Percentiles rank a stretch among this genome's conserved stretches.
Conservation (phyloP, 805 yeast genomes). For the Metschnikowia aberdeeniae region DNA sequence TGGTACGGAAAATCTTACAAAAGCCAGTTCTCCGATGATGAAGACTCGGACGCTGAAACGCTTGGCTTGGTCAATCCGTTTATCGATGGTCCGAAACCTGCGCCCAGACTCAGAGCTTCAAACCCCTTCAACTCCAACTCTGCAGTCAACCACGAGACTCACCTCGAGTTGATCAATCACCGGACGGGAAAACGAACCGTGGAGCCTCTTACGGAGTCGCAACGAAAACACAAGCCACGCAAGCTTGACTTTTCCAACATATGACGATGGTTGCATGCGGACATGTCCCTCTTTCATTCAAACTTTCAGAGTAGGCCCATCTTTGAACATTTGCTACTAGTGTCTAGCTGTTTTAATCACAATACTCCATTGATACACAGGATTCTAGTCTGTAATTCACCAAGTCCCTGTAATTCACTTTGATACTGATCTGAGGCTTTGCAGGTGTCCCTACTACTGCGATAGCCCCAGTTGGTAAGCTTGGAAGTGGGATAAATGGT, state of each 20-base stretch:
- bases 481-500: too few relatives aligned
- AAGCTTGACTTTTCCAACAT: conserved; percentile 25
- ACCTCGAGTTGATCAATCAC: conserved; percentile 38
- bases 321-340: too few relatives aligned
- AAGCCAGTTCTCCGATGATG: conserved; percentile 27
- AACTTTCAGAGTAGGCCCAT: too few relatives aligned
- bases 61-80: conserved; percentile 13
- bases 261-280: neutral
- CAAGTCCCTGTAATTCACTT: too few relatives aligned
- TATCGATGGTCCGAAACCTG: neutral
- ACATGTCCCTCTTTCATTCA: too few relatives aligned
- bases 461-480: too few relatives aligned
- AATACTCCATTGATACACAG: too few relatives aligned
- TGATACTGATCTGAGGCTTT: too few relatives aligned
- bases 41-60: conserved; percentile 18
- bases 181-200: conserved; percentile 38
- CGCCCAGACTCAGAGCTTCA: neutral
- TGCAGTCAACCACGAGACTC: conserved; percentile 30
- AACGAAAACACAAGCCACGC: conserved; percentile 37
- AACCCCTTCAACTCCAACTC: conserved; percentile 27
- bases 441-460: too few relatives aligned
- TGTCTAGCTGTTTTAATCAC: too few relatives aligned
- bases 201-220: conserved; percentile 25
- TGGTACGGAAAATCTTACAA: conserved; percentile 38
- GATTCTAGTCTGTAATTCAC: too few relatives aligned